Percentiles rank a stretch among this genome's conserved stretches.
phyloP scores from a whole-genome alignment of 805 yeast species.

The Kodamaea restingae region DNA sequence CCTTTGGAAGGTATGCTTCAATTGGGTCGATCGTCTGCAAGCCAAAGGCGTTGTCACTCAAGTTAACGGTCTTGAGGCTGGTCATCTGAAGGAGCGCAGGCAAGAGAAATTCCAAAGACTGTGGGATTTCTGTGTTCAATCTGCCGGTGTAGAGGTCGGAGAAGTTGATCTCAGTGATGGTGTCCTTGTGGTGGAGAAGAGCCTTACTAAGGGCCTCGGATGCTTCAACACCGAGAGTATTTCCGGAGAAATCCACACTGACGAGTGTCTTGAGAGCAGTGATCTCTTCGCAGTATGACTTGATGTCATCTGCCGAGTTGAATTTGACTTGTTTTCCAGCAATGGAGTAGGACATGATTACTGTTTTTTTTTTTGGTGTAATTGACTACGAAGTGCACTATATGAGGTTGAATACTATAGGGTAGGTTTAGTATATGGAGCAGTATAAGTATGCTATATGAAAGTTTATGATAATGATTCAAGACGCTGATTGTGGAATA shows the following conservation, averaged over 20 bases:
- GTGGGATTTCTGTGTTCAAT: slow-evolving; percentile 90
- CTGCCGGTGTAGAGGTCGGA: slow-evolving; percentile 95
- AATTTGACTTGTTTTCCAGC: slow-evolving; percentile 75
- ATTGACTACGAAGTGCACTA: no score
- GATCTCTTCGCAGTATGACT: slow-evolving; percentile 63
- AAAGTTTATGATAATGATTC: no score
- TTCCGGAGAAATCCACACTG: slow-evolving; percentile 81
- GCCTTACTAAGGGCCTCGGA: slow-evolving; percentile 65
- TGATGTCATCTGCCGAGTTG: slow-evolving; percentile 66
- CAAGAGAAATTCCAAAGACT: slow-evolving; percentile 66
- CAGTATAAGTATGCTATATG: no score
- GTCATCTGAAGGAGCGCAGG: slow-evolving; percentile 69
- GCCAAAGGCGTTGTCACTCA: slow-evolving; percentile 96
- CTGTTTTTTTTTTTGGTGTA: no score
- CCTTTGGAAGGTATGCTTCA: slow-evolving; percentile 71
- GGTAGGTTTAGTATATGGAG: no score
- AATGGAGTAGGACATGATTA: slow-evolving; percentile 51
- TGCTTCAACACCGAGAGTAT: slow-evolving; percentile 91
- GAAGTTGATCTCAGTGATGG: slow-evolving; percentile 67
- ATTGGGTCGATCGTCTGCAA: slow-evolving; percentile 90
- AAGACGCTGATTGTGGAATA: no score
- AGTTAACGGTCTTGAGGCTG: slow-evolving; percentile 66
- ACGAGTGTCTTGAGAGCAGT: slow-evolving; percentile 32
- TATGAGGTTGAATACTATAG: no score
- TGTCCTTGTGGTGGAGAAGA: slow-evolving; percentile 39